Evolutionary conservation across 1,284 basidiomycete genomes (phyloP), one percentile per base, ranked within the genome.

Genomic region (Pseudozyma thailandica): DNA sequence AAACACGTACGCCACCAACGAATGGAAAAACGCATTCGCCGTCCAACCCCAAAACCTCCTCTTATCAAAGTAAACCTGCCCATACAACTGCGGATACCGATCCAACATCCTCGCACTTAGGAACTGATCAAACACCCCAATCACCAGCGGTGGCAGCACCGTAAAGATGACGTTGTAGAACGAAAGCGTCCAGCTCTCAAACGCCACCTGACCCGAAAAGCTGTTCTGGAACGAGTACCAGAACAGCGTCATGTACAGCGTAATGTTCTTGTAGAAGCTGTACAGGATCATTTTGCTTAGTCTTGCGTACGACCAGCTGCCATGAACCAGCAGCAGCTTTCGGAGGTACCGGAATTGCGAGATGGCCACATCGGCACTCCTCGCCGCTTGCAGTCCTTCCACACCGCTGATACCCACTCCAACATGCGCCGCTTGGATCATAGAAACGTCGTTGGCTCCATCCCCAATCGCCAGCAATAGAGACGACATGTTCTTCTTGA

Each of bases 381-480:
- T 89, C 37, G 96, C 96, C 31, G 95, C 95, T 89, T 98, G 95
- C 5, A 99, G 86, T 83, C 96, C 95, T 87, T 98, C 96, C 18
- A 98, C 92, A 60, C 96, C 96, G 54, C 94, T 96, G 61, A 98
- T 99, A 75, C 96, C 96, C 53, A 98, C 91, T 33, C 96, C 96
- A 46, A 98, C 93, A 66, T 88, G 87, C 9, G 87, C 87, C 9
- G 87, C 87, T 71, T 88, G 87, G 62, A 88, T 88, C 87, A 88
- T 88, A 50, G 84, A 85, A 35, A 88, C 87, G 65, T 88, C 87
- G 79, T 88, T 88, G 7, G 87, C 87, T 1, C 87, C 87, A 69
- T 88, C 87, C n/a, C 87, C 87, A 61, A 99, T 98, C 1, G 95
- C 95, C 5, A 98, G 88, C 18, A 98, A 86, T 47, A 97, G 92